Percentiles rank a stretch among this genome's conserved stretches.
phyloP scores from a whole-genome alignment of 169 alveolate species.

The Eimeria sp. region DNA sequence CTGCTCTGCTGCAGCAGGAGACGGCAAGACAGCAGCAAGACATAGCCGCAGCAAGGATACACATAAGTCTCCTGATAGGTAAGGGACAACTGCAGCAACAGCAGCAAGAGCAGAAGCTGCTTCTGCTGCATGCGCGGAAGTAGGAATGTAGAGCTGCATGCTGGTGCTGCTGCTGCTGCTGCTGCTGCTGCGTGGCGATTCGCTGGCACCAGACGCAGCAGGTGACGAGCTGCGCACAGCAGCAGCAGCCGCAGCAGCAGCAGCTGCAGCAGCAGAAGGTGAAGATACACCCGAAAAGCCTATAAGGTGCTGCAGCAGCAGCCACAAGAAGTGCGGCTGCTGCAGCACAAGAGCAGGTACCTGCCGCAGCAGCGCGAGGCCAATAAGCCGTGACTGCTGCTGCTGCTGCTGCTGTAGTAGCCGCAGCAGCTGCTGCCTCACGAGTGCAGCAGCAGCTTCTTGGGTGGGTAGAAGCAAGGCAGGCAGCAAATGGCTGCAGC shows the following conservation, averaged over 20 bases:
- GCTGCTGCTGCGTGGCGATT: neutral
- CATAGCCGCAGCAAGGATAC: constrained; percentile 36
- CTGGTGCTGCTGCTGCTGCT: constrained; percentile 13
- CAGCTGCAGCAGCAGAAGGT: constrained; percentile 22
- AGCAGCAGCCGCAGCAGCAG: constrained; percentile 37
- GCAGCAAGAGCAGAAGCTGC: constrained; percentile 55
- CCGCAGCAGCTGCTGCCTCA: constrained; percentile 42
- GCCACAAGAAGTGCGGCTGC: constrained; percentile 2
- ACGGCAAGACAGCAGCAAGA: constrained; percentile 50
- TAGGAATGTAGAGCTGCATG: constrained; percentile 21
- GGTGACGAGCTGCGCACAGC: neutral
- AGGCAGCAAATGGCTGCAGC: constrained; percentile 62
- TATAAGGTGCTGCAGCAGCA: constrained; percentile 47
- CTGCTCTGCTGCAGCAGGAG: constrained; percentile 52
- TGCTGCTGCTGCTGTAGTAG: constrained; percentile 46
- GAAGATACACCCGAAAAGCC: constrained; percentile 33
- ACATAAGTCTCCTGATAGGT: constrained; percentile 11
- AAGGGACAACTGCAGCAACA: constrained; percentile 37
- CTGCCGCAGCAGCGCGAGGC: constrained; percentile 42
- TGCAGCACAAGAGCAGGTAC: constrained; percentile 52
- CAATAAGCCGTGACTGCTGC: constrained; percentile 34
- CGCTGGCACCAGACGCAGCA: neutral
- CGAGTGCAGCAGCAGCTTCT: constrained; percentile 52
- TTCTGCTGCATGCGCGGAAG: constrained; percentile 45
- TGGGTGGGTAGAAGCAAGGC: constrained; percentile 41